Percentiles rank a stretch among this genome's conserved stretches.
Conservation (phyloP, 306 rosid genomes). For the Begonia fuchsioides region DNA sequence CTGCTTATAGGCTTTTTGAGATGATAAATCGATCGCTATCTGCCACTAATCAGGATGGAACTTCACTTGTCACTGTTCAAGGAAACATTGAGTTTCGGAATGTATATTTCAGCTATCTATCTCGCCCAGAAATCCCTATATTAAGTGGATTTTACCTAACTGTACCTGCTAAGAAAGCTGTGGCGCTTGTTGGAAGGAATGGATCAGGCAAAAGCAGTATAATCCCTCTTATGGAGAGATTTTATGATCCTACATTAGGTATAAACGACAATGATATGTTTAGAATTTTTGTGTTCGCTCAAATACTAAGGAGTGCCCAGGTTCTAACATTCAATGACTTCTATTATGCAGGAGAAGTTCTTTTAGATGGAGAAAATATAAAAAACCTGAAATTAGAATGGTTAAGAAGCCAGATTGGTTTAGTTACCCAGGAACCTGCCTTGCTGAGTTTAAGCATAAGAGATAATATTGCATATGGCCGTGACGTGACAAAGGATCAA, state of each 20-base stretch:
- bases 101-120: conserved; percentile 95
- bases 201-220: conserved; percentile 99
- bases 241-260: conserved; percentile 99
- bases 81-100: conserved; percentile 96
- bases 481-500: conserved; percentile 83
- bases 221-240: conserved; percentile 98
- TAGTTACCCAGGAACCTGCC: conserved; percentile 98
- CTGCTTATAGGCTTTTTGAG: conserved; percentile 97
- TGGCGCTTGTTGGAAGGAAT: conserved; percentile 98
- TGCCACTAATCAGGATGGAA: conserved; percentile 67
- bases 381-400: conserved; percentile 86
- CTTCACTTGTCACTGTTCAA: conserved; percentile 54
- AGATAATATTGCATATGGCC: conserved; percentile 97
- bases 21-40: conserved; percentile 98
- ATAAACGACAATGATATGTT: conserved; percentile 3
- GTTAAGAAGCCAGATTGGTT: conserved; percentile 94
- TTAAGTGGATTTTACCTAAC: conserved; percentile 96
- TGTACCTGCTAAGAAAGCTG: conserved; percentile 97
- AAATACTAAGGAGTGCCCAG: background rate
- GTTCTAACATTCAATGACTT: conserved; percentile 4
- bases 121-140: conserved; percentile 99
- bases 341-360: conserved; percentile 87
- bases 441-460: conserved; percentile 90
- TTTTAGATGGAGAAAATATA: conserved; percentile 96
- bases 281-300: background rate